Conservation (phyloP, 2,329 filamentous ascomycete genomes). For the Alternaria longipes region DNA sequence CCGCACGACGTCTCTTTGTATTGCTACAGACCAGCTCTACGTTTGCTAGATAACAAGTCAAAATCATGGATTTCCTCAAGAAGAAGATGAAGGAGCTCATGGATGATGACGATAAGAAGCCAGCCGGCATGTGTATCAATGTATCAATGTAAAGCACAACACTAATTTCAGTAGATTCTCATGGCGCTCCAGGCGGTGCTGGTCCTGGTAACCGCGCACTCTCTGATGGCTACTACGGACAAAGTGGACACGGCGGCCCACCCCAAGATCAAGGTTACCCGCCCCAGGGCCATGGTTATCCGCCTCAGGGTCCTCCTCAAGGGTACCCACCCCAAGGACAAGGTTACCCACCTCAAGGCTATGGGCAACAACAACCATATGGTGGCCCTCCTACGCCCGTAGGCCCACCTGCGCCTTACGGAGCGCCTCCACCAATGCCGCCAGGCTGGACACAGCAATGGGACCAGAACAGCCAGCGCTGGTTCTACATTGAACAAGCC, state of each 20-base stretch:
- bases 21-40: background rate
- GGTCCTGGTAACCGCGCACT: constrained; percentile 32
- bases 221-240: constrained; percentile 31
- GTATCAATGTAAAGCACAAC: background rate
- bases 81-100: constrained; percentile 58
- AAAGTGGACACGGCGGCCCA: constrained; percentile 21
- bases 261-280: constrained; percentile 9
- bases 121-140: constrained; percentile 27
- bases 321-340: constrained; percentile 36
- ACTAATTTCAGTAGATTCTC: constrained; percentile 16
- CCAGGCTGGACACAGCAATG: constrained; percentile 70
- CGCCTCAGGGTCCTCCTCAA: constrained; percentile 24
- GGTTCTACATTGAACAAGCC: constrained; percentile 71
- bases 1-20: background rate
- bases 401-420: constrained; percentile 44
- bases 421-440: constrained; percentile 62
- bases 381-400: constrained; percentile 38
- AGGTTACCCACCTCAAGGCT: constrained; percentile 34
- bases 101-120: constrained; percentile 51
- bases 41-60: background rate
- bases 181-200: constrained; percentile 26
- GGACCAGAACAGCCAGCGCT: constrained; percentile 68
- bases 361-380: constrained; percentile 38
- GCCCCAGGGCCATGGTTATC: constrained; percentile 31
- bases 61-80: constrained; percentile 57